These are phyloP conservation scores for Zymoseptoria pseudotritici DNA, from an alignment of 2,329 filamentous ascomycete genomes.

Conservation along the genomic window DNA sequence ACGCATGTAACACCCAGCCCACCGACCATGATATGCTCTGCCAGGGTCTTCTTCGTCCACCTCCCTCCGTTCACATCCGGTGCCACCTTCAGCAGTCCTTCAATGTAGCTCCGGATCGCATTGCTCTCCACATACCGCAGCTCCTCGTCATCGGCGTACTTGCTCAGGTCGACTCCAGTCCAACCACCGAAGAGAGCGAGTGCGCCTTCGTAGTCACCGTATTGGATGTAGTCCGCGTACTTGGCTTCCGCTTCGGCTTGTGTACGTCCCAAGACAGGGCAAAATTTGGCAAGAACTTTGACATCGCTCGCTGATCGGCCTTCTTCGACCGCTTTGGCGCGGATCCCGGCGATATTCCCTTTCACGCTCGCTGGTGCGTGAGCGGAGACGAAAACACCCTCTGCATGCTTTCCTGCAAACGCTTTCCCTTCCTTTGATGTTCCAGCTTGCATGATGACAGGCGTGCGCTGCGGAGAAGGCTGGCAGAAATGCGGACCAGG, in stretches of 20 bases:
- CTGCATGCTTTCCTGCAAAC: conserved; percentile 63
- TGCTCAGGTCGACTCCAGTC: conserved; percentile 59
- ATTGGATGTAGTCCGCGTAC: conserved; percentile 52
- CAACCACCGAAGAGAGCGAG: conserved; percentile 66
- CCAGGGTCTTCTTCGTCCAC: conserved; percentile 66
- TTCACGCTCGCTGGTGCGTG: conserved; percentile 56
- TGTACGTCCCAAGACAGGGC: conserved; percentile 57
- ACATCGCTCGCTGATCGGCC: conserved; percentile 55
- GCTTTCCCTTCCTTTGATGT: conserved; percentile 58
- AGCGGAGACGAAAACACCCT: conserved; percentile 62
- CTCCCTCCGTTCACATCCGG: conserved; percentile 49
- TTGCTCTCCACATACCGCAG: conserved; percentile 55
- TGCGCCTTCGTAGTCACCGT: conserved; percentile 59
- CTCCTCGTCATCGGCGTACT: conserved; percentile 58
- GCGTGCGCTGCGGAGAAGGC: conserved; percentile 60
- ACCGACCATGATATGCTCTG: conserved; percentile 60
- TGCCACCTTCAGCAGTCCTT: conserved; percentile 49
- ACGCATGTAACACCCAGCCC: conserved; percentile 59
- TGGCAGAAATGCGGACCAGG: conserved; percentile 60
- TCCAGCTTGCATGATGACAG: conserved; percentile 62
- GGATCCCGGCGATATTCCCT: conserved; percentile 56
- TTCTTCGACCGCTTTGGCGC: conserved; percentile 46
- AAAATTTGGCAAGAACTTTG: conserved; percentile 61
- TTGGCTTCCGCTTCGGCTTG: conserved; percentile 60
- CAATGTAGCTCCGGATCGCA: conserved; percentile 50